Conservation (phyloP, 495 filamentous ascomycete species). For the Daldinia caldariorum region DNA sequence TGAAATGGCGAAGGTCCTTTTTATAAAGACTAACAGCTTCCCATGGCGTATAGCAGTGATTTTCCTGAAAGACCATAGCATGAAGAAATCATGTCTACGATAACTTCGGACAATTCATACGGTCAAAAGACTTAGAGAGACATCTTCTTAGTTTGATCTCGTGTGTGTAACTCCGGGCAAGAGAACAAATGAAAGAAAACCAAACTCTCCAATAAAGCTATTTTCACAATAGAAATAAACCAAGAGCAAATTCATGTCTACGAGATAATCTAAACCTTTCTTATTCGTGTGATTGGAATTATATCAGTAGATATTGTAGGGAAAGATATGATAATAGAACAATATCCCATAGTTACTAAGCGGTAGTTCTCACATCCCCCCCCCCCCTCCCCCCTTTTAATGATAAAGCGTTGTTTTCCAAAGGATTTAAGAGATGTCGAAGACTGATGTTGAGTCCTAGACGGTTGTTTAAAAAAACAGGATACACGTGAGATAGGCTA, state of each 20-base stretch:
- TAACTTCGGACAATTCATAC: conserved; percentile 11
- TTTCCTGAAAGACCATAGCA: not conserved
- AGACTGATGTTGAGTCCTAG: no score
- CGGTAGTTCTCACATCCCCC: not conserved
- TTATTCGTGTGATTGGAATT: not conserved
- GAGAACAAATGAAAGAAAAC: conserved; percentile 11
- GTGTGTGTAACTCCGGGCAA: not conserved
- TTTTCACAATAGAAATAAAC: not conserved
- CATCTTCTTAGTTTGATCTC: conserved; percentile 7
- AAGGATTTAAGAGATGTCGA: not conserved
- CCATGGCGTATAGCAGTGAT: not conserved
- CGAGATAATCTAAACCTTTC: not conserved
- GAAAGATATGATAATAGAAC: not conserved
- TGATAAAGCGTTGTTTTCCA: not conserved
- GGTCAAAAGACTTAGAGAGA: conserved; percentile 14
- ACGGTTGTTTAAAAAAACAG: not conserved
- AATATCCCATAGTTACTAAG: not conserved
- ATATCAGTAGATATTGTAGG: not conserved
- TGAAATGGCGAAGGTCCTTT: not conserved
- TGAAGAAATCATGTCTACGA: conserved; percentile 22
- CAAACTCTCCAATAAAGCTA: conserved; percentile 17
- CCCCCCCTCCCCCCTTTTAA: not conserved
- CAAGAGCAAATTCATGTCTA: not conserved
- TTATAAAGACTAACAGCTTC: not conserved
- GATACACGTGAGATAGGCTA: not conserved